Evolutionary conservation across 345 rosid genomes (phyloP).

Genomic region (Eucalyptus lansdowneana): DNA sequence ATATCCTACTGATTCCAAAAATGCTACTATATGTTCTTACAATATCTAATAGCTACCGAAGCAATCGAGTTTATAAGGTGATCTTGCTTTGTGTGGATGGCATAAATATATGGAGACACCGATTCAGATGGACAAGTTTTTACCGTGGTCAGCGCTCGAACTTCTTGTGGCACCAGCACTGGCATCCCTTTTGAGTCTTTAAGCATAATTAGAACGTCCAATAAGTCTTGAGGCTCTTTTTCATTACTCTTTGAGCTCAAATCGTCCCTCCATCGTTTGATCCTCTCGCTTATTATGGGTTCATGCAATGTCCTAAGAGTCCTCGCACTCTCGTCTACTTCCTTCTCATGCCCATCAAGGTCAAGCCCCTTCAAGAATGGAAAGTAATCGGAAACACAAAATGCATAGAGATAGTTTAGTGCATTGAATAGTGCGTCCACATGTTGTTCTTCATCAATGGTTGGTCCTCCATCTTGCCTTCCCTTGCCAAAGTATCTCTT

Average conservation of each 20-base stretch:
- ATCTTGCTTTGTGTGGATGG: not conserved
- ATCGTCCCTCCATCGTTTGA: constrained; percentile 7
- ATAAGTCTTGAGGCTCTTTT: not conserved
- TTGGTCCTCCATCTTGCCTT: constrained; percentile 5
- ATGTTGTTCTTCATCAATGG: constrained; percentile 5
- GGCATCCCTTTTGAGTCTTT: not conserved
- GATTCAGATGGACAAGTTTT: not conserved
- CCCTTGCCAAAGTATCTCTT: constrained; percentile 8
- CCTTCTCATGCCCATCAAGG: constrained; percentile 3
- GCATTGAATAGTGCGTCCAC: constrained; percentile 7
- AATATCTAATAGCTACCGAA: not conserved
- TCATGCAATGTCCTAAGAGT: not conserved
- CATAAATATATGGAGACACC: not conserved
- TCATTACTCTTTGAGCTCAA: not conserved
- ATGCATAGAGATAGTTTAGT: constrained; percentile 1
- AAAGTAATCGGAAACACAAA: constrained; percentile 5
- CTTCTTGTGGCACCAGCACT: not conserved
- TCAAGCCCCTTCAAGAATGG: constrained; percentile 3
- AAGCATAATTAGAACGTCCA: not conserved
- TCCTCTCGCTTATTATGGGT: not conserved
- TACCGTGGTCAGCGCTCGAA: not conserved
- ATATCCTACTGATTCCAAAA: not conserved
- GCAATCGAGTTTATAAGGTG: not conserved
- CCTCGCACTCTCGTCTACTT: not conserved
- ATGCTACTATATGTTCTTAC: not conserved